These are phyloP conservation scores for Pisolithus orientalis DNA, from an alignment of 768 basidiomycete genomes.

Conservation along the genomic window DNA sequence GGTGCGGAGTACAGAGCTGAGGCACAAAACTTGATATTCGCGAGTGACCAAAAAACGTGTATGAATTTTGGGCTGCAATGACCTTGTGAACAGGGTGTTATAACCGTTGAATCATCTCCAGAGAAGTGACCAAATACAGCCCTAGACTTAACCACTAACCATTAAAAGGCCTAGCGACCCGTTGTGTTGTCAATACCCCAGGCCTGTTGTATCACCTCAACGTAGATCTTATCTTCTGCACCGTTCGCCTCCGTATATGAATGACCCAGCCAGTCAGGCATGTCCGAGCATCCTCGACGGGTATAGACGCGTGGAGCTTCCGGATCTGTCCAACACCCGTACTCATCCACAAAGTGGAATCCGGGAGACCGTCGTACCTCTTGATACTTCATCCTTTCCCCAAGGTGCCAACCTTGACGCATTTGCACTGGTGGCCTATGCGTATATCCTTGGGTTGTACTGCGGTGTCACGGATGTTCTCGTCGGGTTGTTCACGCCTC, in stretches of 20 bases:
- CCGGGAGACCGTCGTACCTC: background rate
- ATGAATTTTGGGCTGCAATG: no score
- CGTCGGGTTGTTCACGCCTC: conserved; percentile 8
- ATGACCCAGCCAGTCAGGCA: background rate
- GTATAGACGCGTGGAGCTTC: conserved; percentile 10
- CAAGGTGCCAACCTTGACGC: conserved; percentile 4
- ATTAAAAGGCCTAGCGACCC: no score
- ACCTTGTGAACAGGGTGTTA: no score
- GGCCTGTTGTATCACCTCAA: no score
- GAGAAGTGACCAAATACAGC: no score
- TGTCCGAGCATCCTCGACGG: background rate
- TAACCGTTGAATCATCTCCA: no score
- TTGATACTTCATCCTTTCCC: conserved; percentile 1
- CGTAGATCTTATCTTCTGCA: no score
- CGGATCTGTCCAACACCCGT: conserved; percentile 14
- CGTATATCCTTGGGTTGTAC: conserved; percentile 17
- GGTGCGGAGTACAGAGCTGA: no score
- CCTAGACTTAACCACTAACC: no score
- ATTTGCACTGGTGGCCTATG: conserved; percentile 16
- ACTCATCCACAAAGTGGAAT: background rate
- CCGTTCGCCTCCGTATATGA: background rate
- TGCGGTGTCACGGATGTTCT: conserved; percentile 16
- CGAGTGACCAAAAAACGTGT: no score
- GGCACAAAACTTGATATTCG: no score
- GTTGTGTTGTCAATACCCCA: no score